phyloP scores from a whole-genome alignment of 192 early-diverging fungal species.

The Coemansia sp. region DNA sequence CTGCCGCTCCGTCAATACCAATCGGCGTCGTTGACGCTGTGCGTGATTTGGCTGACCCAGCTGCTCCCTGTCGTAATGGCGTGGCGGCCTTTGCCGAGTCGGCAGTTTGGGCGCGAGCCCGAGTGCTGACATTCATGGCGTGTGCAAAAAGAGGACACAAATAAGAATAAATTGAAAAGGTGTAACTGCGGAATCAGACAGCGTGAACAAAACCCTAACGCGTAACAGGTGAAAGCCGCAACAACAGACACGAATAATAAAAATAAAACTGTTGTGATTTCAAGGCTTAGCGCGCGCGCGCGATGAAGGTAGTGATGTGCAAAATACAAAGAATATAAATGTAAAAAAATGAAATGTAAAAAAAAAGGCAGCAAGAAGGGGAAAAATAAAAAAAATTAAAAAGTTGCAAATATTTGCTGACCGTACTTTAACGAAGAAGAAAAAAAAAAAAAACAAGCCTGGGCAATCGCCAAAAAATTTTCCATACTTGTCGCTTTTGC shows the following conservation, averaged over 20 bases:
- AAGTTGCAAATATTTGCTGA: constrained; percentile 7
- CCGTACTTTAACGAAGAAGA: constrained; percentile 6
- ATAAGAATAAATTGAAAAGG: constrained; percentile 7
- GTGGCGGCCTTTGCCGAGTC: constrained; percentile 20
- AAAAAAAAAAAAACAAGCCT: constrained; percentile 17
- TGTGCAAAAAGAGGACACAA: neutral
- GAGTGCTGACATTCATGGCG: constrained; percentile 47
- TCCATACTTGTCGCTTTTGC: neutral
- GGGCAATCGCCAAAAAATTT: neutral
- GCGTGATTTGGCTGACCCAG: neutral
- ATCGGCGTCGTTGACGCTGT: constrained; percentile 10
- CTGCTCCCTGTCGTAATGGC: neutral
- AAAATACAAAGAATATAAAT: constrained; percentile 7
- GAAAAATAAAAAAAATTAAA: neutral
- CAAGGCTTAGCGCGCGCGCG: neutral
- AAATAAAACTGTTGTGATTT: neutral
- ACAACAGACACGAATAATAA: neutral
- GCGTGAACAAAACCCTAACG: constrained; percentile 9
- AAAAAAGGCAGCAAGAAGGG: constrained; percentile 10
- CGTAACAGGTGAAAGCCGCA: neutral
- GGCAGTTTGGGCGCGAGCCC: constrained; percentile 31
- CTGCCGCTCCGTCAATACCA: neutral
- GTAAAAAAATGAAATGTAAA: neutral
- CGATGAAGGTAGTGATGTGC: neutral
- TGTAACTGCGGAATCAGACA: constrained; percentile 8